Evolutionary conservation across 305 asterid species (phyloP).

Genomic region (Solanum hybrid): DNA sequence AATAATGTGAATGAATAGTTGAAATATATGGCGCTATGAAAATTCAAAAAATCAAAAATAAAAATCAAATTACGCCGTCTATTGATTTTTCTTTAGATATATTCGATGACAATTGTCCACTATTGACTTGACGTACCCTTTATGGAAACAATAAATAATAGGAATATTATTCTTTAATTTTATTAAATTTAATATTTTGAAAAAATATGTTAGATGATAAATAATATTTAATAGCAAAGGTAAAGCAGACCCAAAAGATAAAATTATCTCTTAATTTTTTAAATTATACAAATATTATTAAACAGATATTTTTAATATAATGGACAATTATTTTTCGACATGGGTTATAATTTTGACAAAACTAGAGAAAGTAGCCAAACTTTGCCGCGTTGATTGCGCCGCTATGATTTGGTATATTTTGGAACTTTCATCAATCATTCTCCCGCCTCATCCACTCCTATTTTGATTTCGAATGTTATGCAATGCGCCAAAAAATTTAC

Average conservation of each 20-base stretch:
- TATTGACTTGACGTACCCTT: no score
- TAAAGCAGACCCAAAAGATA: no score
- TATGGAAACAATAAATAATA: no score
- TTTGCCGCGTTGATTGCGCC: constrained; percentile 5
- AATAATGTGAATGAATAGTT: neutral
- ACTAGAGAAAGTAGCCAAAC: neutral
- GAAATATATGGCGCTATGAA: neutral
- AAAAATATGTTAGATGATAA: no score
- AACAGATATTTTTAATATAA: no score
- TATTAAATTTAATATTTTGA: no score
- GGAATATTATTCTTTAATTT: no score
- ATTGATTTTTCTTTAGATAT: neutral
- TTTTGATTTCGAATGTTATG: neutral
- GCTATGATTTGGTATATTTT: neutral
- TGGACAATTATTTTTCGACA: no score
- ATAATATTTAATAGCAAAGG: no score
- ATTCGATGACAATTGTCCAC: no score
- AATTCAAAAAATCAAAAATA: neutral
- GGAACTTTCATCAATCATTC: neutral
- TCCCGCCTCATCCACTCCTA: neutral
- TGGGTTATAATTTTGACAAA: neutral
- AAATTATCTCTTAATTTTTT: no score
- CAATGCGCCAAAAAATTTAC: neutral
- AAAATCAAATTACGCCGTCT: neutral
- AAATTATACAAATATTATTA: no score